Evolutionary conservation across 2,329 filamentous ascomycete species (phyloP).

Genomic region (Trichoderma pleuroti): DNA sequence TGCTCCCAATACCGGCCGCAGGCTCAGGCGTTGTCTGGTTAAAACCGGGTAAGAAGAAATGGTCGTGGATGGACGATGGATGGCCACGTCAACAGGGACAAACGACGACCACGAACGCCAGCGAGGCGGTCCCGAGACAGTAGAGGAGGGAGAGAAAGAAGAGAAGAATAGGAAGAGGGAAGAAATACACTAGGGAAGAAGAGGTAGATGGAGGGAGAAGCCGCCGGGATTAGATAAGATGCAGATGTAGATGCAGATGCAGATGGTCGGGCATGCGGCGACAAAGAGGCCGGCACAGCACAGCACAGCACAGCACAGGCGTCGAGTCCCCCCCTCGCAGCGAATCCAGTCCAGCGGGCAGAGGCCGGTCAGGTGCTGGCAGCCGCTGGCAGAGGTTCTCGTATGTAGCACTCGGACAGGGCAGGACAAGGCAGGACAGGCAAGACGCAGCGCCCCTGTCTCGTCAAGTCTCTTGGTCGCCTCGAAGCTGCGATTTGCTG

Average conservation of each 20-base stretch:
- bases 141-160: background rate
- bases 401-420: background rate
- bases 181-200: background rate
- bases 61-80: background rate
- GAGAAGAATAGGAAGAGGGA: background rate
- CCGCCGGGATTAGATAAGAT: background rate
- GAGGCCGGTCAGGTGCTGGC: background rate
- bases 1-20: background rate
- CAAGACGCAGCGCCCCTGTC: slow-evolving; percentile 7
- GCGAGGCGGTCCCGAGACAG: background rate
- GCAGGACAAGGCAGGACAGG: background rate
- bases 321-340: slow-evolving; percentile 8
- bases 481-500: slow-evolving; percentile 12
- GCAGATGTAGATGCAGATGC: background rate
- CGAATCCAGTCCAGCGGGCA: slow-evolving; percentile 3
- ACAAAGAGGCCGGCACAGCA: slow-evolving; percentile 3
- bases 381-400: background rate
- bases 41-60: background rate
- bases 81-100: slow-evolving; percentile 5
- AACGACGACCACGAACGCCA: background rate
- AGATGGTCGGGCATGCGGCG: slow-evolving; percentile 18
- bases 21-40: background rate
- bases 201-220: background rate
- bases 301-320: background rate
- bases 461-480: background rate